These are phyloP conservation scores for Fusarium miscanthi DNA, from an alignment of 2,329 filamentous ascomycete species.

Conservation along the genomic window DNA sequence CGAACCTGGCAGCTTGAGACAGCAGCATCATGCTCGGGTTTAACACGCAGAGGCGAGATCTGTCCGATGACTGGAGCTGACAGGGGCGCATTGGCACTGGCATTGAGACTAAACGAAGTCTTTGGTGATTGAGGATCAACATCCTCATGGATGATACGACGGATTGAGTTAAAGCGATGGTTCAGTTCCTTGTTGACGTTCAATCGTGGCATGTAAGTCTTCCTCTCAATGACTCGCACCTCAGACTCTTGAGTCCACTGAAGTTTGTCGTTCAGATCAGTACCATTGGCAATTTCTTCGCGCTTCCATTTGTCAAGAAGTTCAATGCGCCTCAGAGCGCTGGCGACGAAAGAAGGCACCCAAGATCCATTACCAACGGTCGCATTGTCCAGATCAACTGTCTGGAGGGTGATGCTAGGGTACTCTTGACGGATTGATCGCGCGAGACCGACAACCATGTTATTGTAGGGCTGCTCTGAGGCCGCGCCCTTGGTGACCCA, in stretches of 20 bases:
- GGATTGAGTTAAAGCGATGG: constrained; percentile 1
- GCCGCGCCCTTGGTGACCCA: constrained; percentile 12
- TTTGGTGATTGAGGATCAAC: not conserved
- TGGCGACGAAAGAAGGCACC: not conserved
- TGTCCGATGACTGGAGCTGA: not conserved
- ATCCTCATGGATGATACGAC: not conserved
- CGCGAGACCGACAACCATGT: constrained; percentile 10
- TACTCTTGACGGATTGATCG: constrained; percentile 12
- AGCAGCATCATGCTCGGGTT: not conserved
- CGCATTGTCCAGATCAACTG: not conserved
- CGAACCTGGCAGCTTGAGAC: not conserved
- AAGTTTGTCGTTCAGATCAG: not conserved
- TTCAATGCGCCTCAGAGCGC: not conserved
- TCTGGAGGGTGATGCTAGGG: constrained; percentile 2
- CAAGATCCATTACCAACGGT: not conserved
- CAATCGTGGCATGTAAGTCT: not conserved
- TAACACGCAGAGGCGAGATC: not conserved
- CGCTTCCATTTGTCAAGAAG: constrained; percentile 3
- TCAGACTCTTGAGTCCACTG: constrained; percentile 7
- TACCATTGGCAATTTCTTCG: not conserved
- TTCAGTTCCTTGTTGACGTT: not conserved
- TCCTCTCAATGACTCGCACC: not conserved
- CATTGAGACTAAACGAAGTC: not conserved
- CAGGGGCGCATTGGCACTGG: not conserved
- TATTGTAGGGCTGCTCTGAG: constrained; percentile 11